Base-by-base conservation (phyloP, 352 stramenopile genomes). In the Pythium phragmiticola region DNA sequence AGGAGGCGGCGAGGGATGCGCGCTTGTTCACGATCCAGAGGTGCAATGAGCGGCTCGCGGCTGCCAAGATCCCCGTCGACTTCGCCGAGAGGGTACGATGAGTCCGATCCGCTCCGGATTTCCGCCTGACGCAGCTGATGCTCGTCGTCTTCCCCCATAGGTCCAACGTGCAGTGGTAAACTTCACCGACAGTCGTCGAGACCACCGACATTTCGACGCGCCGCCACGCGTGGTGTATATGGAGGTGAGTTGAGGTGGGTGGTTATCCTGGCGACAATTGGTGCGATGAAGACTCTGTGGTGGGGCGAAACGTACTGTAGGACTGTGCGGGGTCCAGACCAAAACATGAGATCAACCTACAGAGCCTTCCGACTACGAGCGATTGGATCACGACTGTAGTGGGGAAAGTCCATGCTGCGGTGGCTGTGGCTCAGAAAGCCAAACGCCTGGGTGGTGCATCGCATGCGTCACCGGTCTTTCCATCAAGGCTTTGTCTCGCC, bases 221-320 rank as follows among this genome's bases (percentile, higher is more conserved):
- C 66, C 62, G 3, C 62, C 62, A 26, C 34, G 61, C 0, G 66
- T 66, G 30, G 36, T 70, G 5, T 73, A 73, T 51, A n/a, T 73
- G 9, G 52, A 63, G 37, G 66, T 63, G 53, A 17, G 47, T 47
- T 14, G 3, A 16, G 3, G 34, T 46, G 17, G 8, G 39, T 46
- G 39, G 17, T 46, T 46, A 21, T 7, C 9, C 39, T 21, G 13
- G 39, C 4, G 39, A 46, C 39, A 7, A 46, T 46, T 5, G 6
- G 39, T 46, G 39, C 9, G 8, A 46, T 19, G 39, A 30, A 30
- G 26, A 30, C 26, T 30, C 26, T 30, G 26, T 30, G 26, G 37
- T 42, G 37, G 9, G 37, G 37, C 14, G 26, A 30, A 2, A 30
- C 14, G 37, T 17, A 41, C 19, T 55, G 37, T 51, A 66, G 63